Base-by-base conservation (phyloP, 1,139 yeast species). In the Sugiyamaella paludigena region DNA sequence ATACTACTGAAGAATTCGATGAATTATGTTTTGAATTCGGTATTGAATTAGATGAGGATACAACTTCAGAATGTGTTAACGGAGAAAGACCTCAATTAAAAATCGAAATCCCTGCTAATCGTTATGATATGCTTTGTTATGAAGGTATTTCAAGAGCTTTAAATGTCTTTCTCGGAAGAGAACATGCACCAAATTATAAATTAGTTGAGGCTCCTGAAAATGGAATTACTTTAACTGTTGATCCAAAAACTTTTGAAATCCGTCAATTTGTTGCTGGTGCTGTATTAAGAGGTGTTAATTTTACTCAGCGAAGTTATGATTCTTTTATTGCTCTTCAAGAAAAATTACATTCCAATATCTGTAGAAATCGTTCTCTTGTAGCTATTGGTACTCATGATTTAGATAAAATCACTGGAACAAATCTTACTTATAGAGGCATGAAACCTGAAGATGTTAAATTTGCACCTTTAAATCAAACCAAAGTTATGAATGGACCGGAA, bases 341-440 rank as follows among this genome's bases (percentile, higher is more conserved):
- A 70, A 94, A 94, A 71, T 77, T 94, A 59, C 99, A 94, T 73
- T 77, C 95, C 54, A 94, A 94, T 70, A 76, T 94, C 65, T 92
- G 98, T 71, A 91, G 98, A 75, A 87, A 91, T 71, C 86, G 99
- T 76, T 84, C 96, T 38, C 79, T 94, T 62, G 98, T 92, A 48
- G 98, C 98, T 51, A 89, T 91, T 76, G 99, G 99, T 62, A 94
- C 99, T 51, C 99, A 94, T 67, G 98, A 94, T 71, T 75, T 85
- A 55, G 96, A 87, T 67, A 80, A 86, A 45, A 74, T 92, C 58
- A 70, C 79, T 40, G 96, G 96, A 48, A 87, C 89, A 74, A 81
- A 91, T 49, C 56, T 65, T 36, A 91, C 87, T 73, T 94, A 88
- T 74, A 88, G 85, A 66, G 98, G 92, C 35, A 75, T 87, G 58